Conservation (phyloP, 768 basidiomycete species). For the Xerocomellus intermedius region DNA sequence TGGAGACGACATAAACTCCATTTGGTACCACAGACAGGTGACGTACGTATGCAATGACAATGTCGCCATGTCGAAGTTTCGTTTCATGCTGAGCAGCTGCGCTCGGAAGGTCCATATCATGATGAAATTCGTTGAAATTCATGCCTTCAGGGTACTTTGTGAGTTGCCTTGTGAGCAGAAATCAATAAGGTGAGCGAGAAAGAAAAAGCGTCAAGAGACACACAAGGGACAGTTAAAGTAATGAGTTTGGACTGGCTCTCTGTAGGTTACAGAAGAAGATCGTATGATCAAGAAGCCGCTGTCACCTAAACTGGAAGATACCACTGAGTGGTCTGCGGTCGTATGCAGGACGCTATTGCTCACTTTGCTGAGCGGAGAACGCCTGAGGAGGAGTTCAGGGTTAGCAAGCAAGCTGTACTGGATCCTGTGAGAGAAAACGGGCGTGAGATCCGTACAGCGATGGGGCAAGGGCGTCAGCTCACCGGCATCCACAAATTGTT, state of each 20-base stretch:
- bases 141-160: constrained; percentile 34
- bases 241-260: constrained; percentile 31
- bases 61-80: constrained; percentile 51
- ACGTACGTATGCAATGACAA: constrained; percentile 50
- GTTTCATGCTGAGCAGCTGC: constrained; percentile 46
- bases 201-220: constrained; percentile 3
- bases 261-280: constrained; percentile 60
- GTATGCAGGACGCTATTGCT: constrained; percentile 21
- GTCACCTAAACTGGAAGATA: constrained; percentile 61
- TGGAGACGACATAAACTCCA: constrained; percentile 22
- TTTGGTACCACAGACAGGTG: too few species aligned
- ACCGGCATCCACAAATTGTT: constrained; percentile 59
- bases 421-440: constrained; percentile 50
- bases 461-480: constrained; percentile 23
- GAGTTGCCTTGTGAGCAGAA: constrained; percentile 26
- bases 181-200: background rate
- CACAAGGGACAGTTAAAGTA: constrained; percentile 36
- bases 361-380: constrained; percentile 77
- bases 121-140: constrained; percentile 9
- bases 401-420: constrained; percentile 78
- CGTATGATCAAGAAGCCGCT: constrained; percentile 75
- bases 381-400: constrained; percentile 72
- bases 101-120: constrained; percentile 36
- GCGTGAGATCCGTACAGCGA: background rate
- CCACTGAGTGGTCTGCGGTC: constrained; percentile 1